Percentiles rank a stretch among this genome's conserved stretches.
Evolutionary conservation across 2,329 filamentous ascomycete genomes (phyloP).

Genomic region (Pseudogymnoascus sp.): DNA sequence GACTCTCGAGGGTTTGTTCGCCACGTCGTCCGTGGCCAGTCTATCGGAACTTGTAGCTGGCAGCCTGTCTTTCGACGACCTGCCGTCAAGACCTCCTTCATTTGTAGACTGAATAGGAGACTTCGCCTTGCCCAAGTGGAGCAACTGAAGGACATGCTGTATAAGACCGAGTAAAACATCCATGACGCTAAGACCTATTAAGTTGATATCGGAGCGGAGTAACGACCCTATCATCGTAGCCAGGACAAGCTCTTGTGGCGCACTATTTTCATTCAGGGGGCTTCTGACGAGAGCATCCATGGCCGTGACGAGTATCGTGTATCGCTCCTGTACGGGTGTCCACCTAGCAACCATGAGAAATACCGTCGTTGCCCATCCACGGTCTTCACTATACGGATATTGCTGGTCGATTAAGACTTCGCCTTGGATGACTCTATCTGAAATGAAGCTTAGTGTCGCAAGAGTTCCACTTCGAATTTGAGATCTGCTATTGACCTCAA

Average conservation of each 20-base stretch:
- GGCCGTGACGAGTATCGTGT: slow-evolving; percentile 75
- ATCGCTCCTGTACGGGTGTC: slow-evolving; percentile 91
- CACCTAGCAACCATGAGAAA: slow-evolving; percentile 75
- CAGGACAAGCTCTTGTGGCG: slow-evolving; percentile 68
- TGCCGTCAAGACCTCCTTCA: slow-evolving; percentile 14
- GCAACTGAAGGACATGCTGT: slow-evolving; percentile 70
- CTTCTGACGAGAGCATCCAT: slow-evolving; percentile 68
- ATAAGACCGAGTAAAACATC: slow-evolving; percentile 82
- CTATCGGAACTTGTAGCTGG: slow-evolving; percentile 19
- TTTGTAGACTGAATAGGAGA: slow-evolving; percentile 28
- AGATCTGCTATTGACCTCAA: slow-evolving; percentile 69
- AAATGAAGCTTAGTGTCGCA: slow-evolving; percentile 68
- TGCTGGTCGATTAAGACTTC: slow-evolving; percentile 43
- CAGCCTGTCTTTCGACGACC: slow-evolving; percentile 13
- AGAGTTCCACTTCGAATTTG: slow-evolving; percentile 74
- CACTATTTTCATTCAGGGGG: slow-evolving; percentile 60
- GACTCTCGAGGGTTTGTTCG: slow-evolving; percentile 41
- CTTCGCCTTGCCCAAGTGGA: slow-evolving; percentile 51
- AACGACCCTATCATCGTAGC: slow-evolving; percentile 74
- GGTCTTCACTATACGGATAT: slow-evolving; percentile 35
- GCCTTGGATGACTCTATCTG: slow-evolving; percentile 46
- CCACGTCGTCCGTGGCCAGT: slow-evolving; percentile 29
- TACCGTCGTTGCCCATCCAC: slow-evolving; percentile 74
- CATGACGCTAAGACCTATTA: slow-evolving; percentile 94
- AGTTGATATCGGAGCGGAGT: slow-evolving; percentile 78